Evolutionary conservation across 169 alveolate species (phyloP), one percentile per base, ranked within the genome.

Genomic region (Prorocentrum cordatum): DNA sequence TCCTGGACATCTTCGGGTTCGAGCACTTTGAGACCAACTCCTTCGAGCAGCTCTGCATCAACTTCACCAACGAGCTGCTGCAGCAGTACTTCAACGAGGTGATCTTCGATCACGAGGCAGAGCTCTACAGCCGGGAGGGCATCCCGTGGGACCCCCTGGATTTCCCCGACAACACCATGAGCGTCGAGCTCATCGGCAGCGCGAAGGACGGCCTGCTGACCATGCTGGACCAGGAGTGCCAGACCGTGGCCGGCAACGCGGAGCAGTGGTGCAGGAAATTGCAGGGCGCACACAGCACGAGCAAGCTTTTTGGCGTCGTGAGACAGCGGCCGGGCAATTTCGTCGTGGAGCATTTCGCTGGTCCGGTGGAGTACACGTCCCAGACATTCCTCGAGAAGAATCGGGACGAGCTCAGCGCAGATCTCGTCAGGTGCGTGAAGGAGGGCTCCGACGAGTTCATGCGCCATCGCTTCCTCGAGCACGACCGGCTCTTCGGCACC

Each of bases 1-100:
- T 97, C 24, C 93, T 97, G 75, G 99, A 98, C 89, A 98, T 98
- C 39, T 98, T 97, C 90, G 99, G 99, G 22, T 98, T 98, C 90
- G 99, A 98, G 95, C 97, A 98, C 26, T 98, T 98, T 93, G 95
- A 96, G 70, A 61, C 92, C 39, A 97, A 97, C 95, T 79, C 91
- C 35, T 67, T 91, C 67, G 90, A 82, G 75, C 64, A n/a, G 94
- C 94, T 98, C 38, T 97, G 98, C 92, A 98, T 98, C 61, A 98
- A 98, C 95, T 97, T 95, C 92, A 98, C 99, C 29, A 98, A 98
- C 93, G 99, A 98, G 93, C 95, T 97, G 66, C 94, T 95, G 86
- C 97, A 95, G 94, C 95, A 94, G 79, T 95, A 94, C 93, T 98
- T 93, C 96, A 98, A 95, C 95, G 96, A 93, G 67, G 97, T 97